Percentiles rank a stretch among this genome's conserved stretches.
These are phyloP conservation scores for Metarhizium humberi DNA, from an alignment of 2,329 filamentous ascomycete genomes.

Conservation along the genomic window DNA sequence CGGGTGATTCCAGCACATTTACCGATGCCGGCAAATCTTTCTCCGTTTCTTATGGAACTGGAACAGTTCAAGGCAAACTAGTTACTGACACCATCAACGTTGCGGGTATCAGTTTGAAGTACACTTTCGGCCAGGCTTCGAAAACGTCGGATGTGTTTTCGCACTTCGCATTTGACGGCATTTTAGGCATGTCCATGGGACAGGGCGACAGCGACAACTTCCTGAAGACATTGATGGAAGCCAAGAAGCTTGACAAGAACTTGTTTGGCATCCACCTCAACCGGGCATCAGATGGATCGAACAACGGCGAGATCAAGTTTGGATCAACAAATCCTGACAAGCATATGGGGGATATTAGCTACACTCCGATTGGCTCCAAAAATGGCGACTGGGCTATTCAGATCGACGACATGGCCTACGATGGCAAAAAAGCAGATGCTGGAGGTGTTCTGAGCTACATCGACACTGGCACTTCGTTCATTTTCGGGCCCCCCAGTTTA, in stretches of 20 bases:
- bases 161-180: slow-evolving; percentile 78
- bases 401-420: slow-evolving; percentile 55
- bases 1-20: slow-evolving; percentile 55
- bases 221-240: slow-evolving; percentile 49
- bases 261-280: slow-evolving; percentile 64
- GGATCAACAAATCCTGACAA: slow-evolving; percentile 59
- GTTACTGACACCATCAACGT: slow-evolving; percentile 59
- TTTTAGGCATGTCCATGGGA: slow-evolving; percentile 66
- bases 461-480: slow-evolving; percentile 75
- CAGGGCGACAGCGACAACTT: slow-evolving; percentile 54
- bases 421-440: slow-evolving; percentile 48
- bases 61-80: slow-evolving; percentile 57
- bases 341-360: slow-evolving; percentile 60
- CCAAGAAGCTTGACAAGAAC: slow-evolving; percentile 50
- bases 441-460: slow-evolving; percentile 57
- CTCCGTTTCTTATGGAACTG: slow-evolving; percentile 66
- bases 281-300: slow-evolving; percentile 53
- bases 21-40: slow-evolving; percentile 45
- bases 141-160: slow-evolving; percentile 65
- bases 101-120: slow-evolving; percentile 52
- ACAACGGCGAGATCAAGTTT: slow-evolving; percentile 70
- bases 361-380: slow-evolving; percentile 42
- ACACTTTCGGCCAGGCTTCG: slow-evolving; percentile 65
- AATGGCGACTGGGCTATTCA: slow-evolving; percentile 64
- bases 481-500: slow-evolving; percentile 60